phyloP scores from a whole-genome alignment of 148 eudicot genomes.

The Oxyria digyna region DNA sequence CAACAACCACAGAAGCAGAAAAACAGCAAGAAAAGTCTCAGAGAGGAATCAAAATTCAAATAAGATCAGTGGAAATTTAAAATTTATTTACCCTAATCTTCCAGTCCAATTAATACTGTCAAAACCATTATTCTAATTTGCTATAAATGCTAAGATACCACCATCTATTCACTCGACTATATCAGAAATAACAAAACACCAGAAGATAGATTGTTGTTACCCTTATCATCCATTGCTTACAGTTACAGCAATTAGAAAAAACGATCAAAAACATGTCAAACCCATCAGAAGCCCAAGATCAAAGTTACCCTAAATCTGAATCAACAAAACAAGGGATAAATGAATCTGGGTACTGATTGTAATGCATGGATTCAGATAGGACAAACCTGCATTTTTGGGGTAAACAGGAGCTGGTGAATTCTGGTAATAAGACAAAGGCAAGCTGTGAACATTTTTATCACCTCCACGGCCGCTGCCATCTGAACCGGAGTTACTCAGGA shows the following conservation, averaged over 20 bases:
- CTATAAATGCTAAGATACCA: slow-evolving; percentile 6
- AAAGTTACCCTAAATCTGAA: not conserved
- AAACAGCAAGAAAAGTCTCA: not conserved
- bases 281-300: not conserved
- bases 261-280: not conserved
- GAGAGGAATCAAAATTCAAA: slow-evolving; percentile 5
- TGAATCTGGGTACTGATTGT: not conserved
- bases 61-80: not conserved
- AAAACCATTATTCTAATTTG: not conserved
- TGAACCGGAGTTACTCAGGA: not conserved
- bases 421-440: slow-evolving; percentile 10
- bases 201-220: not conserved
- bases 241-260: not conserved
- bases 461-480: not conserved
- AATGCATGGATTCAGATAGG: not conserved
- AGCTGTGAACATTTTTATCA: not conserved
- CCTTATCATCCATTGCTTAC: not conserved
- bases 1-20: not conserved
- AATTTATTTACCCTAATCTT: not conserved
- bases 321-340: not conserved
- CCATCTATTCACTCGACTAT: not conserved
- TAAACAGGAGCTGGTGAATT: not conserved
- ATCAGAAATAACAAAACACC: not conserved
- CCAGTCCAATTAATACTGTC: slow-evolving; percentile 1
- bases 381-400: slow-evolving; percentile 10